A percentile compares a stretch with the other conserved stretches of the same genome.
These are phyloP conservation scores for Coniochaeta prunicola DNA, from an alignment of 2,329 filamentous ascomycete species.

Conservation along the genomic window DNA sequence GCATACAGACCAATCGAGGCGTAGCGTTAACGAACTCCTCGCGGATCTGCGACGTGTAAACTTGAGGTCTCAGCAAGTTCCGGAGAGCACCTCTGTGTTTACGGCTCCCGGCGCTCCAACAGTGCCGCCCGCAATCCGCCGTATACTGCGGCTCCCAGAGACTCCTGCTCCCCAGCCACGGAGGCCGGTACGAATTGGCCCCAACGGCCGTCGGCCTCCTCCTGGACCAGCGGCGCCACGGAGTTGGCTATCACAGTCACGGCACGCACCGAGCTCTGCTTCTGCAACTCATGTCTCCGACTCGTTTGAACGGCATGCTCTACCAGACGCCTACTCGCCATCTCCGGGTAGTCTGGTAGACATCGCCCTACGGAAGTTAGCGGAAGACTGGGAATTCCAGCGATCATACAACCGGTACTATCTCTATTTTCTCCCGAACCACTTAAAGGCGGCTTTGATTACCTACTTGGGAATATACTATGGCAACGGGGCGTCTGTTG, in stretches of 20 bases:
- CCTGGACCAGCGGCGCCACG: constrained; percentile 52
- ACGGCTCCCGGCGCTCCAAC: constrained; percentile 31
- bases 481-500: constrained; percentile 37
- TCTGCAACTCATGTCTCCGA: background rate
- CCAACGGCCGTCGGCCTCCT: constrained; percentile 42
- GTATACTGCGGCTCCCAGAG: constrained; percentile 53
- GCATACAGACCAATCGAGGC: constrained; percentile 16
- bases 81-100: constrained; percentile 3
- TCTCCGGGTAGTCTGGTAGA: constrained; percentile 42
- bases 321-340: constrained; percentile 40
- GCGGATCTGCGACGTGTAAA: constrained; percentile 45
- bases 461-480: constrained; percentile 38
- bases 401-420: constrained; percentile 49
- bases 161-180: constrained; percentile 44
- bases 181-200: constrained; percentile 35
- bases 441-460: constrained; percentile 44
- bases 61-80: constrained; percentile 13
- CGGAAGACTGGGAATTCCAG: constrained; percentile 47
- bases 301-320: constrained; percentile 6
- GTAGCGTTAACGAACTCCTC: constrained; percentile 54
- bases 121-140: constrained; percentile 50
- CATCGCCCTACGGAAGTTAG: constrained; percentile 41
- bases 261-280: constrained; percentile 13
- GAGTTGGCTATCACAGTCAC: constrained; percentile 42
- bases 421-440: constrained; percentile 46